phyloP scores from a whole-genome alignment of 805 yeast genomes.

The Candida ficus region DNA sequence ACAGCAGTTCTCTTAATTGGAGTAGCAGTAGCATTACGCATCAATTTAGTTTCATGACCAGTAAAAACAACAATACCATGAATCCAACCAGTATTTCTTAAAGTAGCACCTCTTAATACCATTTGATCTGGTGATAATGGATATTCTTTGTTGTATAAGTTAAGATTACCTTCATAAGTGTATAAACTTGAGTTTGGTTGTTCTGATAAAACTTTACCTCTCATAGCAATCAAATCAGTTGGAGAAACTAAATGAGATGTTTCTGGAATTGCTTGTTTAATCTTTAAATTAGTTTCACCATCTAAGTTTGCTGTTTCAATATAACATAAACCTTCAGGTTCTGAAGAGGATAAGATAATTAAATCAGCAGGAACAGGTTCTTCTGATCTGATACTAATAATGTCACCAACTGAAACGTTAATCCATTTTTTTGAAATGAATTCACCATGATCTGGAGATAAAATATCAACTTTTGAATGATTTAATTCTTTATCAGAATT shows the following conservation, averaged over 20 bases:
- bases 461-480: constrained; percentile 65
- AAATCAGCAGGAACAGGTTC: constrained; percentile 95
- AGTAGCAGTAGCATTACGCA: constrained; percentile 98
- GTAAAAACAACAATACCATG: constrained; percentile 92
- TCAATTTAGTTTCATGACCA: constrained; percentile 96
- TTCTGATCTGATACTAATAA: constrained; percentile 77
- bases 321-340: constrained; percentile 96
- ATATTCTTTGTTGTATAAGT: constrained; percentile 50
- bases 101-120: constrained; percentile 89
- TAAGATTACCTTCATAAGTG: constrained; percentile 85
- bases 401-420: constrained; percentile 85
- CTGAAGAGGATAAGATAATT: constrained; percentile 81
- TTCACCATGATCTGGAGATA: constrained; percentile 48
- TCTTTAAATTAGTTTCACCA: constrained; percentile 95
- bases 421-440: constrained; percentile 77
- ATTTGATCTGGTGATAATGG: constrained; percentile 89
- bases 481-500: constrained; percentile 87
- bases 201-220: constrained; percentile 71
- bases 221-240: constrained; percentile 43
- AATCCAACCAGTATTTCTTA: constrained; percentile 93
- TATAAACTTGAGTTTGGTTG: constrained; percentile 91
- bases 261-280: constrained; percentile 81
- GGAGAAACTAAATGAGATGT: constrained; percentile 72
- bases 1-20: constrained; percentile 97
- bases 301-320: constrained; percentile 96